A percentile compares a stretch with the other conserved stretches of the same genome.
These are phyloP conservation scores for Aphanomyces euteiches DNA, from an alignment of 352 stramenopile species.

Conservation along the genomic window DNA sequence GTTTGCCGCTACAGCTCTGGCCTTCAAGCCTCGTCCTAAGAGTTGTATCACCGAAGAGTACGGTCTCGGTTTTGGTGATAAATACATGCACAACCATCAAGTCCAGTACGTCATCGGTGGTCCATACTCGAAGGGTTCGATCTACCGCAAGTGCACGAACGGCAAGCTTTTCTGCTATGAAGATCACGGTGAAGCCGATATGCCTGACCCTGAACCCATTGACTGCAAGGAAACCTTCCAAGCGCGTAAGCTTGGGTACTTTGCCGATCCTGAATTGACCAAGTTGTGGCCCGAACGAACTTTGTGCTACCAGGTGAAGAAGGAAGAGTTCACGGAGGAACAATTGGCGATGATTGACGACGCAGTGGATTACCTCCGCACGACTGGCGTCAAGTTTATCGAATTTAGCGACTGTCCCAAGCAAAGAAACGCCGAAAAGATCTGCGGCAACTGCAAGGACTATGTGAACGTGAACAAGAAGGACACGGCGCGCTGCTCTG, in stretches of 20 bases:
- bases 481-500: conserved; percentile 61
- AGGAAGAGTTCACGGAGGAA: conserved; percentile 40
- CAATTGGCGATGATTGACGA: conserved; percentile 53
- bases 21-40: not conserved
- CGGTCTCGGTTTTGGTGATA: not conserved
- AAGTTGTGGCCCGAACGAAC: conserved; percentile 64
- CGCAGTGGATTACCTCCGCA: conserved; percentile 49
- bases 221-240: conserved; percentile 37
- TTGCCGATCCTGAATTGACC: conserved; percentile 53
- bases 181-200: conserved; percentile 59
- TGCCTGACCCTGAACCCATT: conserved; percentile 44
- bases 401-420: conserved; percentile 60
- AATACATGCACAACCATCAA: conserved; percentile 30
- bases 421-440: conserved; percentile 27
- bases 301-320: conserved; percentile 66
- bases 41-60: conserved; percentile 9
- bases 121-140: conserved; percentile 45
- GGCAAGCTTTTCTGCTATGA: conserved; percentile 53
- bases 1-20: not conserved
- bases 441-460: conserved; percentile 41
- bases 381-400: conserved; percentile 52
- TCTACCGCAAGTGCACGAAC: conserved; percentile 50
- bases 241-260: conserved; percentile 40
- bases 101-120: conserved; percentile 51
- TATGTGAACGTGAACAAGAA: conserved; percentile 72